These are phyloP conservation scores for Ocimum tenuiflorum DNA, from an alignment of 257 asterid genomes.

Conservation along the genomic window DNA sequence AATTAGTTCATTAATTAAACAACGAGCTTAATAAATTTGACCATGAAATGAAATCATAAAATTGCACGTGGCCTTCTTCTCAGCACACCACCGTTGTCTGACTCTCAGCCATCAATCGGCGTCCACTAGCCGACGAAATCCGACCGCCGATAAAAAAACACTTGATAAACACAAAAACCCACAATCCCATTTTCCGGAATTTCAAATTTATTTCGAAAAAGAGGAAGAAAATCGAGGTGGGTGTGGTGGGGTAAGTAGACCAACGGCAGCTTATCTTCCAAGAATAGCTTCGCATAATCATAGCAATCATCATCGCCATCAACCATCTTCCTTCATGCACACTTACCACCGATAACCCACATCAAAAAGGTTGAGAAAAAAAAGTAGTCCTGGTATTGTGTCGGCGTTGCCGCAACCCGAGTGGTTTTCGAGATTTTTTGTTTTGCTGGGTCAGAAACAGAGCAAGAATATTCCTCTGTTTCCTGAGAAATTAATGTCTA, in stretches of 20 bases:
- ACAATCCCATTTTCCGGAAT: background rate
- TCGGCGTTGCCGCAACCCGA: background rate
- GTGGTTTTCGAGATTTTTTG: background rate
- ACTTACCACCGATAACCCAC: background rate
- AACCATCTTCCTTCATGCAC: slow-evolving; percentile 35
- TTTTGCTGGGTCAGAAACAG: background rate
- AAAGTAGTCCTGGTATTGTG: background rate
- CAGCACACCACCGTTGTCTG: slow-evolving; percentile 7
- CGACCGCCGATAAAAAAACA: slow-evolving; percentile 3
- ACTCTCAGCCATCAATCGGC: slow-evolving; percentile 16
- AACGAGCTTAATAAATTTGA: background rate
- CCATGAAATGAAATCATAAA: background rate
- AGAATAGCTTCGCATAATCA: slow-evolving; percentile 28
- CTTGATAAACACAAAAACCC: background rate
- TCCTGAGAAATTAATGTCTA: background rate
- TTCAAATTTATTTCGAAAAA: background rate
- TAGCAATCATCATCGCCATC: background rate
- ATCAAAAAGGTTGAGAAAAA: background rate
- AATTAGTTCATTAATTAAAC: too few species aligned
- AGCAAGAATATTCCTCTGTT: slow-evolving; percentile 16
- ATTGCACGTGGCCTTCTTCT: slow-evolving; percentile 20
- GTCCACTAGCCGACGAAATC: slow-evolving; percentile 2
- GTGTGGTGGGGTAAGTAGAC: slow-evolving; percentile 26
- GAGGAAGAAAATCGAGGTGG: slow-evolving; percentile 16
- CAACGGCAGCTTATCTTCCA: slow-evolving; percentile 39